Conservation (phyloP, 2,329 filamentous ascomycete genomes). For the Thielaviopsis euricoi region DNA sequence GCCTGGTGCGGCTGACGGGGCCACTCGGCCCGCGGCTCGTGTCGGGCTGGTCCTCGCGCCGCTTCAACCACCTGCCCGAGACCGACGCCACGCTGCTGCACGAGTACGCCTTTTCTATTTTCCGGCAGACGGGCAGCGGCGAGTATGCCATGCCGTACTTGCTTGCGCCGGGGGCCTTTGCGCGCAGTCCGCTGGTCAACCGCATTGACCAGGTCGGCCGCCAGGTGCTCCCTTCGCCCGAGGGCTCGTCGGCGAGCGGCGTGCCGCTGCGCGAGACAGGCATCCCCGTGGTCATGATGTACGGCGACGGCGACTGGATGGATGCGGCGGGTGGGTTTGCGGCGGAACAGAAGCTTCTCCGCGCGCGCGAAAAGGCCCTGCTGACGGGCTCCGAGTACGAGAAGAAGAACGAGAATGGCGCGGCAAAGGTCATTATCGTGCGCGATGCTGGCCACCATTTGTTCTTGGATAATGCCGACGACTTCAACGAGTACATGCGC, state of each 20-base stretch:
- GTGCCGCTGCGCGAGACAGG: slow-evolving; percentile 37
- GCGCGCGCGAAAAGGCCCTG: slow-evolving; percentile 44
- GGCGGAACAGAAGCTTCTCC: slow-evolving; percentile 61
- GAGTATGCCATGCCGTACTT: slow-evolving; percentile 90
- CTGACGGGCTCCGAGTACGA: slow-evolving; percentile 49
- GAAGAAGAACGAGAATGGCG: slow-evolving; percentile 55
- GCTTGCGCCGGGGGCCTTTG: slow-evolving; percentile 83
- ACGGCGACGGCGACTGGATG: slow-evolving; percentile 99
- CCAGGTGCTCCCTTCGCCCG: slow-evolving; percentile 31
- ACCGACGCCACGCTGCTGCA: slow-evolving; percentile 74
- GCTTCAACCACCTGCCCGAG: slow-evolving; percentile 74
- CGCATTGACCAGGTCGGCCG: slow-evolving; percentile 75
- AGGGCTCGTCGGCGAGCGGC: slow-evolving; percentile 15
- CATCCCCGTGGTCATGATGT: slow-evolving; percentile 80
- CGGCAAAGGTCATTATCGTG: slow-evolving; percentile 68
- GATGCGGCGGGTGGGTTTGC: slow-evolving; percentile 74
- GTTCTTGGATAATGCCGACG: slow-evolving; percentile 41
- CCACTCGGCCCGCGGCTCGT: slow-evolving; percentile 83
- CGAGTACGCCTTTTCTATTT: slow-evolving; percentile 86
- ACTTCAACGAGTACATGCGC: slow-evolving; percentile 36
- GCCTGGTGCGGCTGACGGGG: slow-evolving; percentile 70
- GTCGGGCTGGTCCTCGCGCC: slow-evolving; percentile 83
- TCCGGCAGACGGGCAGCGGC: slow-evolving; percentile 78
- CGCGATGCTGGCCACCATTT: slow-evolving; percentile 41
- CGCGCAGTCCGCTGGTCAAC: slow-evolving; percentile 71